Percentiles rank a stretch among this genome's conserved stretches.
Evolutionary conservation across 2,329 filamentous ascomycete genomes (phyloP).

Genomic region (Xylariaceae sp.): DNA sequence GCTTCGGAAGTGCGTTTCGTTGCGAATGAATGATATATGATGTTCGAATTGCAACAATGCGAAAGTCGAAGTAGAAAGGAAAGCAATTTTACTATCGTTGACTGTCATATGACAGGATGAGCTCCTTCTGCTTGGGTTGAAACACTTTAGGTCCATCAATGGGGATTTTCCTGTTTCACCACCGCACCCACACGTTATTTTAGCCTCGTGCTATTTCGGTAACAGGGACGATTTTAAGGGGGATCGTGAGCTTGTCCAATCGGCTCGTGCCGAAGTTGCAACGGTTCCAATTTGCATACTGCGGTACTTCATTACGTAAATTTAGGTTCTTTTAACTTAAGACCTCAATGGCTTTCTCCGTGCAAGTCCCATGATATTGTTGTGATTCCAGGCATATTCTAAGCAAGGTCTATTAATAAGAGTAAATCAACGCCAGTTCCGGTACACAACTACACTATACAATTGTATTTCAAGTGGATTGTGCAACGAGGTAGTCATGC

Average conservation of each 20-base stretch:
- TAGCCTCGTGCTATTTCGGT: neutral
- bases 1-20: no score
- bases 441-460: no score
- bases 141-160: conserved; percentile 20
- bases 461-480: no score
- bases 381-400: no score
- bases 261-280: conserved; percentile 21
- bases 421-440: no score
- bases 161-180: conserved; percentile 21
- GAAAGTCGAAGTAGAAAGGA: neutral
- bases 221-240: neutral
- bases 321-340: no score
- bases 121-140: conserved; percentile 15
- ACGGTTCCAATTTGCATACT: conserved; percentile 1
- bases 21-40: no score
- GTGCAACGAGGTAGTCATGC: no score
- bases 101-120: neutral
- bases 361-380: no score
- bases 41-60: no score
- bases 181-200: conserved; percentile 17
- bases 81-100: neutral
- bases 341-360: no score
- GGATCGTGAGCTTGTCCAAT: conserved; percentile 8
- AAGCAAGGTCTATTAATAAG: no score
- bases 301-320: conserved; percentile 2